Conservation (phyloP, 371 early-diverging fungal genomes). For the Circinella minor region DNA sequence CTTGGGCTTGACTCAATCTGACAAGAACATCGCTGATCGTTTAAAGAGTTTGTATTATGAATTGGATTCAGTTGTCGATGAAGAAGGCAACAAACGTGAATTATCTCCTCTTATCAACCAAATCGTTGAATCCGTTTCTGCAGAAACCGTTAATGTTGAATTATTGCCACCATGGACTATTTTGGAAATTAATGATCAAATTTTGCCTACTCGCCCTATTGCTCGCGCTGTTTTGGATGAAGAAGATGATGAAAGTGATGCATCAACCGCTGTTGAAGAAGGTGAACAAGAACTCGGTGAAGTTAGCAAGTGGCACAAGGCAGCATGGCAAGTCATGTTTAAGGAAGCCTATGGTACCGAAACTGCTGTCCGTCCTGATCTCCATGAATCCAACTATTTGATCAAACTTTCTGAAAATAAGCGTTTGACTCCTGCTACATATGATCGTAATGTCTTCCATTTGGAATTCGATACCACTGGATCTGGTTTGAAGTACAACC, state of each 20-base stretch:
- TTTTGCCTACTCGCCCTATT: conserved; percentile 38
- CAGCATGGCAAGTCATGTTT: conserved; percentile 79
- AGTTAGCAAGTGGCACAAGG: conserved; percentile 62
- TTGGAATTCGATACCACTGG: conserved; percentile 88
- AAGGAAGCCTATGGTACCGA: conserved; percentile 74
- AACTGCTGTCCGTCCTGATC: conserved; percentile 66
- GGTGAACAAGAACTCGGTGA: conserved; percentile 44
- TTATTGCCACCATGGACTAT: conserved; percentile 60
- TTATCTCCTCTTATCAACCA: conserved; percentile 26
- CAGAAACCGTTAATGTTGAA: conserved; percentile 41
- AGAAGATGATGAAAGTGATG: conserved; percentile 46
- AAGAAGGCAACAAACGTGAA: conserved; percentile 28
- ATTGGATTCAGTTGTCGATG: conserved; percentile 20
- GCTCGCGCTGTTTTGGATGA: conserved; percentile 35
- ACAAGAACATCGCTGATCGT: conserved; percentile 22
- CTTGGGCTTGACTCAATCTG: conserved; percentile 38
- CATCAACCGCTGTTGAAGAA: conserved; percentile 35
- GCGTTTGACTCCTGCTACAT: conserved; percentile 82
- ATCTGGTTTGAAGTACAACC: conserved; percentile 82
- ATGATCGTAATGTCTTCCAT: conserved; percentile 96
- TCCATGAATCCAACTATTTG: conserved; percentile 63
- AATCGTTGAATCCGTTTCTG: conserved; percentile 33
- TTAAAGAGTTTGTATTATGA: conserved; percentile 39
- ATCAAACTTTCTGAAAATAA: conserved; percentile 77
- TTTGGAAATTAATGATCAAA: conserved; percentile 43